phyloP scores from a whole-genome alignment of 441 rosid species.

The Isatis lusitanica region DNA sequence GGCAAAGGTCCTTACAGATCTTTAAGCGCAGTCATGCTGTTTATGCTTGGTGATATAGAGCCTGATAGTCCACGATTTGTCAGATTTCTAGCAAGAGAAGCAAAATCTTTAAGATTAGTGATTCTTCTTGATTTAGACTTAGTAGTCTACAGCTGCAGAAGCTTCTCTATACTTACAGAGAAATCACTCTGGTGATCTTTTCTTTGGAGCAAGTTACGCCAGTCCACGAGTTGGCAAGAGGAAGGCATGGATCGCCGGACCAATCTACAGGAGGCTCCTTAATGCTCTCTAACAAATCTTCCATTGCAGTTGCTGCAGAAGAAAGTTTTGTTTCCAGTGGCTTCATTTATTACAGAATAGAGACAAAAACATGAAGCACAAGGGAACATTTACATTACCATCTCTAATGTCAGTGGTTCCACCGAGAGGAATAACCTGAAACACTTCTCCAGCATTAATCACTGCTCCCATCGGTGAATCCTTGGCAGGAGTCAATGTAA shows the following conservation, averaged over 20 bases:
- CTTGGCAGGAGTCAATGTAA: constrained; percentile 52
- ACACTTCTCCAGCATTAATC: constrained; percentile 80
- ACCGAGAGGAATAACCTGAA: constrained; percentile 68
- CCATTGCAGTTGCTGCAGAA: constrained; percentile 61
- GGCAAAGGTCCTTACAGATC: constrained; percentile 54
- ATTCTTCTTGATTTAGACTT: neutral
- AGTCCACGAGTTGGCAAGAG: constrained; percentile 80
- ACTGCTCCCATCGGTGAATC: constrained; percentile 55
- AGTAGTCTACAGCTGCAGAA: neutral
- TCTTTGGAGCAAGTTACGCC: constrained; percentile 73
- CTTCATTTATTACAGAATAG: constrained; percentile 4
- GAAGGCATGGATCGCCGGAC: constrained; percentile 92
- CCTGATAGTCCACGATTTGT: constrained; percentile 65
- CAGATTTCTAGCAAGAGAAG: constrained; percentile 57
- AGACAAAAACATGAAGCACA: constrained; percentile 8
- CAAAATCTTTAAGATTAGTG: constrained; percentile 3
- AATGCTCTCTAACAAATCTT: constrained; percentile 56
- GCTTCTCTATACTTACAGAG: constrained; percentile 57
- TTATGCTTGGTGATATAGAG: constrained; percentile 49
- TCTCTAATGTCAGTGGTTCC: constrained; percentile 67
- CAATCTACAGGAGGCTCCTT: constrained; percentile 78
- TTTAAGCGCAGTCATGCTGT: constrained; percentile 57
- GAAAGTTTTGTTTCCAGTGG: constrained; percentile 10
- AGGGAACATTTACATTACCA: constrained; percentile 45
- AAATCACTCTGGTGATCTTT: constrained; percentile 48